Evolutionary conservation across 1,284 basidiomycete species (phyloP).

Genomic region (Chondrostereum purpureum): DNA sequence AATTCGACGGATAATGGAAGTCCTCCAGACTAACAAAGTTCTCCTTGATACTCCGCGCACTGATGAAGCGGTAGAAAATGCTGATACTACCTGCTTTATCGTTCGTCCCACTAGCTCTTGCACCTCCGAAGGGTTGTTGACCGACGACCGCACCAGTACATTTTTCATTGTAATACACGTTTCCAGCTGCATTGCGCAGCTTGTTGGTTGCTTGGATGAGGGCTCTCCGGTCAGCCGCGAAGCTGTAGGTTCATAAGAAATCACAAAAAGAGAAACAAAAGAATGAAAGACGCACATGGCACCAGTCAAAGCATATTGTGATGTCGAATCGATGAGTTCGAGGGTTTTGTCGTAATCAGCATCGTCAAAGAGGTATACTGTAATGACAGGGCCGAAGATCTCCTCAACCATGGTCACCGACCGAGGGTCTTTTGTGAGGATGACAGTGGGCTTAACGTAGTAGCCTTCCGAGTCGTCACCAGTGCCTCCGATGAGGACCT

Average conservation of each 20-base stretch:
- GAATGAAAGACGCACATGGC: constrained; percentile 56
- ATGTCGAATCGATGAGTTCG: constrained; percentile 82
- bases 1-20: constrained; percentile 82
- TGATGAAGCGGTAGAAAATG: constrained; percentile 88
- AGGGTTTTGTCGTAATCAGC: constrained; percentile 80
- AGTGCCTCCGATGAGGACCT: constrained; percentile 82
- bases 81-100: constrained; percentile 94
- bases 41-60: constrained; percentile 94
- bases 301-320: constrained; percentile 88
- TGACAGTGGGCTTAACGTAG: constrained; percentile 93
- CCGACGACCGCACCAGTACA: constrained; percentile 95
- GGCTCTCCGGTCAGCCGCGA: constrained; percentile 73
- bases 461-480: constrained; percentile 89
- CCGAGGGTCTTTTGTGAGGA: constrained; percentile 88
- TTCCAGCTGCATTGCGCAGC: constrained; percentile 81
- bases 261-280: constrained; percentile 9
- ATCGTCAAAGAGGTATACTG: constrained; percentile 85
- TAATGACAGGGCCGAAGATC: constrained; percentile 96
- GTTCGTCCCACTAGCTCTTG: constrained; percentile 90
- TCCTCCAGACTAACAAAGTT: constrained; percentile 79
- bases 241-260: constrained; percentile 39
- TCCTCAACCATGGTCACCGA: constrained; percentile 92
- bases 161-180: constrained; percentile 95
- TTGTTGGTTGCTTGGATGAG: constrained; percentile 71
- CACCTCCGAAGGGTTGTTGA: constrained; percentile 97